A percentile compares a stretch with the other conserved stretches of the same genome.
Conservation (phyloP, 176 grass and related monocot genomes). For the Calamus simplicifolius region DNA sequence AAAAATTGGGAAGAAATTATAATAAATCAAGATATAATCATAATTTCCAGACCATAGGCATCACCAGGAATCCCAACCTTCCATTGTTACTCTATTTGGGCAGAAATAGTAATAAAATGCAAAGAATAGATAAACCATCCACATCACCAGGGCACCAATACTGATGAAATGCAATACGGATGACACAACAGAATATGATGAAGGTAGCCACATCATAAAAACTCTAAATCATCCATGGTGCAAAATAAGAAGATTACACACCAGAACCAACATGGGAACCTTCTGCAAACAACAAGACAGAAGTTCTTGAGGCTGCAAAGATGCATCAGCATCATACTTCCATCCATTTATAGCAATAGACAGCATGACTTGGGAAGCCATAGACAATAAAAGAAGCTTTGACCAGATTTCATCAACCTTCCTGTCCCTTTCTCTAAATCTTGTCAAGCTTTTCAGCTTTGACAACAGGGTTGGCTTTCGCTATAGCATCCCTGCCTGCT, state of each 20-base stretch:
- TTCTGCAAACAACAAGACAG: background rate
- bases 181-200: no score
- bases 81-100: no score
- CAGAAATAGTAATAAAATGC: no score
- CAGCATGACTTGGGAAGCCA: constrained; percentile 2
- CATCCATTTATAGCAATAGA: constrained; percentile 14
- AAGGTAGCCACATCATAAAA: no score
- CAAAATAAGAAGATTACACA: background rate
- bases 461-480: constrained; percentile 92
- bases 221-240: background rate
- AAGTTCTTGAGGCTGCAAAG: constrained; percentile 7
- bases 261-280: no score
- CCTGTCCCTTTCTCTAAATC: constrained; percentile 36
- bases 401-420: background rate
- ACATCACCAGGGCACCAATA: no score
- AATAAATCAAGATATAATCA: no score
- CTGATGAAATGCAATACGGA: no score
- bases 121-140: no score
- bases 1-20: no score
- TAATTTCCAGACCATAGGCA: no score
- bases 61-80: no score
- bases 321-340: constrained; percentile 6
- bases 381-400: background rate
- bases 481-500: constrained; percentile 75
- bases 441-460: constrained; percentile 97